Evolutionary conservation across 495 filamentous ascomycete genomes (phyloP).

Genomic region (Talaromyces proteolyticus): DNA sequence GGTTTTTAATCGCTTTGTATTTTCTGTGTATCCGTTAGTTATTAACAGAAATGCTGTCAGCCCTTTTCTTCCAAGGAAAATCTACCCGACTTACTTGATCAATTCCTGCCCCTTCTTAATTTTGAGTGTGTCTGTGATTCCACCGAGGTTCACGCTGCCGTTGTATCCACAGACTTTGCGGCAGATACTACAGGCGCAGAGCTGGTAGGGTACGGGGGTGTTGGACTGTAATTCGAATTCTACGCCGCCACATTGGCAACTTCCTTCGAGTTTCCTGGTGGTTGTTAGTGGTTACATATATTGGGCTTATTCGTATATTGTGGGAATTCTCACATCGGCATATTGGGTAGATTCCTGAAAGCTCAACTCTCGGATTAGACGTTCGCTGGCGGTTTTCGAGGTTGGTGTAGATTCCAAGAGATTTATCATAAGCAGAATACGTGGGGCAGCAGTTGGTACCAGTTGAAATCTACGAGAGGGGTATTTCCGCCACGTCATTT

Average conservation of each 20-base stretch:
- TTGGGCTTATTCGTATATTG: no score
- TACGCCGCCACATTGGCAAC: constrained; percentile 48
- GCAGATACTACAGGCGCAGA: constrained; percentile 53
- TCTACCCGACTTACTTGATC: constrained; percentile 42
- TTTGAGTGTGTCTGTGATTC: constrained; percentile 38
- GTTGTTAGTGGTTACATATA: no score
- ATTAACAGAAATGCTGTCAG: background rate
- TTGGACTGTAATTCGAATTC: constrained; percentile 45
- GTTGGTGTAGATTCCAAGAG: no score
- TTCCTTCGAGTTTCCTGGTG: constrained; percentile 49
- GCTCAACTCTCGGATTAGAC: no score
- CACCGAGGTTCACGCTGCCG: constrained; percentile 47
- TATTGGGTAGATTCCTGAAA: no score
- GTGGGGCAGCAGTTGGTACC: no score
- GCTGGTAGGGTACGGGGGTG: constrained; percentile 50
- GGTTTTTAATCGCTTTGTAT: constrained; percentile 44
- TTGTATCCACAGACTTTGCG: constrained; percentile 45
- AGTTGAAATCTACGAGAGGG: no score
- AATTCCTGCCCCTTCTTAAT: constrained; percentile 40
- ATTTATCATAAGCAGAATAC: no score
- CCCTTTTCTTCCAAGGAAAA: no score
- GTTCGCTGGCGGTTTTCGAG: background rate
- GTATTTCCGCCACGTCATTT: no score
- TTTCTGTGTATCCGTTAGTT: constrained; percentile 23
- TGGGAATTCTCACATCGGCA: background rate